Evolutionary conservation across 2,329 filamentous ascomycete genomes (phyloP).

Genomic region (Pseudopyricularia javanii): DNA sequence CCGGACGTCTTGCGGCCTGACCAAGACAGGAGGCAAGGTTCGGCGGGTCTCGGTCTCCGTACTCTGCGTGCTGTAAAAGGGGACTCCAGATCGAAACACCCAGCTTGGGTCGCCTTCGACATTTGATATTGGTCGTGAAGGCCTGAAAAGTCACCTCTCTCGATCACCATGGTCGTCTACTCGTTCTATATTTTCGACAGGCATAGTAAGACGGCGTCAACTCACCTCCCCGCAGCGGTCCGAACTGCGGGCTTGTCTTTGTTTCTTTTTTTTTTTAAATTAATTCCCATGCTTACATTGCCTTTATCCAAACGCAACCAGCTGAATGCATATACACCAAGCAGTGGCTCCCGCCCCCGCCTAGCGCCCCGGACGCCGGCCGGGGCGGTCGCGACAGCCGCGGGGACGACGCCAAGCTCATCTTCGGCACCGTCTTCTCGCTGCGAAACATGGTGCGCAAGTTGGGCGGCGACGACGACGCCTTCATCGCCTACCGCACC

Average conservation of each 20-base stretch:
- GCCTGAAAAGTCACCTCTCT: not conserved
- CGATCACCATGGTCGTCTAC: conserved; percentile 71
- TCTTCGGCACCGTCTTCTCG: conserved; percentile 95
- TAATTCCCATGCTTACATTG: not conserved
- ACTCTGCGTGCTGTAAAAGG: too few species aligned
- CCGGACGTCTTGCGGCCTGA: too few species aligned
- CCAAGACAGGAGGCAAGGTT: too few species aligned
- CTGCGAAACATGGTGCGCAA: conserved; percentile 94
- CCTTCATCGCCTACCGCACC: conserved; percentile 88
- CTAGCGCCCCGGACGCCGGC: conserved; percentile 5
- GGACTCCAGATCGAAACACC: too few species aligned
- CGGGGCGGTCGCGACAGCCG: conserved; percentile 13
- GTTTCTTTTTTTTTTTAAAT: not conserved
- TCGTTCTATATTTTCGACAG: conserved; percentile 99
- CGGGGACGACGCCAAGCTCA: conserved; percentile 81
- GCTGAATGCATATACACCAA: conserved; percentile 96
- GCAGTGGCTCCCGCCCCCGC: conserved; percentile 54
- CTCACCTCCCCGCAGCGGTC: not conserved
- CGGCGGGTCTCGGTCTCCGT: too few species aligned
- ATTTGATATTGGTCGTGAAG: not conserved
- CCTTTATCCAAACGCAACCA: conserved; percentile 22
- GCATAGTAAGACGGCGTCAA: conserved; percentile 55
- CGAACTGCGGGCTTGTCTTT: too few species aligned
- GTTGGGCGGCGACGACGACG: conserved; percentile 85
- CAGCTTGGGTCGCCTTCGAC: too few species aligned